phyloP scores from a whole-genome alignment of 169 alveolate species.

The Plasmodium fragile region DNA sequence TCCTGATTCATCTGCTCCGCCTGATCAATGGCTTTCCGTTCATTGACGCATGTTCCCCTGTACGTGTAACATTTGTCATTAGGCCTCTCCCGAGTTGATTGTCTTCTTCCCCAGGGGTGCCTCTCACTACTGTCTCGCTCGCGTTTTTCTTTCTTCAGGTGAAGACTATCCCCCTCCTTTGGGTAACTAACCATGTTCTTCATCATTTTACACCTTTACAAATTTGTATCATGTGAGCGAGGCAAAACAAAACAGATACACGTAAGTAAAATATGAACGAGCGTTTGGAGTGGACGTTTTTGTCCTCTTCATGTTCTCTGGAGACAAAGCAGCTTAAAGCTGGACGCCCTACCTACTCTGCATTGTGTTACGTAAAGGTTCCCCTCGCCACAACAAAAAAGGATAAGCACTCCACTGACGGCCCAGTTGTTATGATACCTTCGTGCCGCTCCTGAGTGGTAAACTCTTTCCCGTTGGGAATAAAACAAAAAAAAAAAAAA shows the following conservation, averaged over 20 bases:
- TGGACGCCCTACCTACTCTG: neutral
- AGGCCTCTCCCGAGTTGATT: neutral
- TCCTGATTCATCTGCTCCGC: constrained; percentile 25
- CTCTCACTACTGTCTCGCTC: neutral
- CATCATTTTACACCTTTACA: neutral
- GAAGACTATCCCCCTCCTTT: neutral
- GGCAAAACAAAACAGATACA: neutral
- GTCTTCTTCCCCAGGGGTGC: neutral
- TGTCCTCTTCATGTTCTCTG: neutral
- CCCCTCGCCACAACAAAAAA: neutral
- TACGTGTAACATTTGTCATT: neutral
- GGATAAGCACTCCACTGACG: neutral
- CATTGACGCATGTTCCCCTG: neutral
- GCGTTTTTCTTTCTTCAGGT: neutral
- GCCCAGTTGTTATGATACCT: neutral
- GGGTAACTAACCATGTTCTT: neutral
- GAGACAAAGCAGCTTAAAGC: neutral
- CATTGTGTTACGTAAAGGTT: neutral
- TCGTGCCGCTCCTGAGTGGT: neutral
- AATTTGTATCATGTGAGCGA: neutral
- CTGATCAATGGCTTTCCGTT: neutral
- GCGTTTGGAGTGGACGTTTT: neutral
- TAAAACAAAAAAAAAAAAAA: neutral
- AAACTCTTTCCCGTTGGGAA: neutral
- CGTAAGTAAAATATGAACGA: neutral